Evolutionary conservation across 2,329 filamentous ascomycete species (phyloP).

Genomic region (Sporothrix pallida): DNA sequence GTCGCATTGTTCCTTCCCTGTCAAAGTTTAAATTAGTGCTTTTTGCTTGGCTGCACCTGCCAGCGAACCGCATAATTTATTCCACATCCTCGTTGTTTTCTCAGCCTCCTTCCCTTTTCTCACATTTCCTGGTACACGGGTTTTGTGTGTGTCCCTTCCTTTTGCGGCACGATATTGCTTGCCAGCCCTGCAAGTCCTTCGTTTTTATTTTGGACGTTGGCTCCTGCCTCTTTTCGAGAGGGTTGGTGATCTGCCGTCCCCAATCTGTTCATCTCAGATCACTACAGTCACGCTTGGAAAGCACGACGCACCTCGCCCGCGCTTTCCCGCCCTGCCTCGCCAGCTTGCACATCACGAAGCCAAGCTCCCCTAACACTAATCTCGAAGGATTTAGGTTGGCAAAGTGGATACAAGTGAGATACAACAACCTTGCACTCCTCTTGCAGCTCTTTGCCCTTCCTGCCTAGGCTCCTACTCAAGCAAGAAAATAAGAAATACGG

Average conservation of each 20-base stretch:
- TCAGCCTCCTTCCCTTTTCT: not conserved
- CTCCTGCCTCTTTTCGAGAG: not conserved
- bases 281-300: not conserved
- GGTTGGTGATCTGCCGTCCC: not conserved
- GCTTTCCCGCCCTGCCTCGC: slow-evolving; percentile 1
- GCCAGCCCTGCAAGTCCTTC: not conserved
- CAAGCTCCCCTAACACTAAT: slow-evolving; percentile 15
- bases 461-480: slow-evolving; percentile 7
- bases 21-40: slow-evolving; percentile 6
- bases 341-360: not conserved
- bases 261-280: not conserved
- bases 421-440: slow-evolving; percentile 7
- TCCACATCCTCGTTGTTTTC: not conserved
- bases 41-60: not conserved
- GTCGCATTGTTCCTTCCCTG: slow-evolving; percentile 14
- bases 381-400: not conserved
- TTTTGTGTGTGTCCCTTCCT: not conserved
- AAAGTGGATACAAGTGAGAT: slow-evolving; percentile 1
- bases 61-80: not conserved
- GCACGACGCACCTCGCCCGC: not conserved
- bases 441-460: not conserved
- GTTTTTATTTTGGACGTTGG: not conserved
- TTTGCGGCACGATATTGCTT: slow-evolving; percentile 18
- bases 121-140: slow-evolving; percentile 11
- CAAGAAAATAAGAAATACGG: not conserved